Evolutionary conservation across 2,329 filamentous ascomycete species (phyloP).

Genomic region (Colletotrichum melonis): DNA sequence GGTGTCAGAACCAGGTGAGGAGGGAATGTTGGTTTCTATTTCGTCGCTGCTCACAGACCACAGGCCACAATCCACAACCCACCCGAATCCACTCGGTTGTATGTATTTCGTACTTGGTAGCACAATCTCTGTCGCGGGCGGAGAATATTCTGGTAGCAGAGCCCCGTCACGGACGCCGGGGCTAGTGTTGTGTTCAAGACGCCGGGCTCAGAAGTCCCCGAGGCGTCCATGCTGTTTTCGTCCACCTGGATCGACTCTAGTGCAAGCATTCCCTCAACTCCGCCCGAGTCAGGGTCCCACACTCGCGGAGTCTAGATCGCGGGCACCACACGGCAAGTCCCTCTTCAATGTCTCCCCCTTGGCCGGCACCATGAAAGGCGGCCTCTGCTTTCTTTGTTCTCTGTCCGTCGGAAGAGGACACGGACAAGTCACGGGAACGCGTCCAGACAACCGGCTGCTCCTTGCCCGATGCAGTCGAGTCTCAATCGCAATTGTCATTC

Average conservation of each 20-base stretch:
- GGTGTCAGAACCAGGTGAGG: not conserved
- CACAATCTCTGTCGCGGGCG: conserved; percentile 35
- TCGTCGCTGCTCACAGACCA: not conserved
- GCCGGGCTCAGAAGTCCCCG: conserved; percentile 33
- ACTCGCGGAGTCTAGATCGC: conserved; percentile 34
- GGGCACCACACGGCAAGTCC: conserved; percentile 31
- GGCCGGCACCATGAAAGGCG: conserved; percentile 4
- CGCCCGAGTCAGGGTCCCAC: conserved; percentile 35
- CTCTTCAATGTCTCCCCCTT: conserved; percentile 15
- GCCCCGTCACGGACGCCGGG: conserved; percentile 27
- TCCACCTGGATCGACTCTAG: conserved; percentile 28
- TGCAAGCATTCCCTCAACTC: conserved; percentile 31
- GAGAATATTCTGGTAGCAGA: conserved; percentile 36
- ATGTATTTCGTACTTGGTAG: conserved; percentile 20
- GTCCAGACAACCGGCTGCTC: conserved; percentile 13
- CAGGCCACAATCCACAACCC: conserved; percentile 11
- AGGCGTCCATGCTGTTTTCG: conserved; percentile 34
- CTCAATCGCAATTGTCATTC: not conserved
- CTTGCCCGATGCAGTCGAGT: not conserved
- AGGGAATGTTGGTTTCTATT: not conserved
- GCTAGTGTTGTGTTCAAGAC: conserved; percentile 32
- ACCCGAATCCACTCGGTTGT: conserved; percentile 19
- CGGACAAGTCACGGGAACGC: not conserved
- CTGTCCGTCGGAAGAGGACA: conserved; percentile 20
- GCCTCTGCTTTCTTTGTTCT: conserved; percentile 27